These are phyloP conservation scores for Hanseniaspora gamundiae DNA, from an alignment of 1,139 yeast genomes.

Conservation along the genomic window DNA sequence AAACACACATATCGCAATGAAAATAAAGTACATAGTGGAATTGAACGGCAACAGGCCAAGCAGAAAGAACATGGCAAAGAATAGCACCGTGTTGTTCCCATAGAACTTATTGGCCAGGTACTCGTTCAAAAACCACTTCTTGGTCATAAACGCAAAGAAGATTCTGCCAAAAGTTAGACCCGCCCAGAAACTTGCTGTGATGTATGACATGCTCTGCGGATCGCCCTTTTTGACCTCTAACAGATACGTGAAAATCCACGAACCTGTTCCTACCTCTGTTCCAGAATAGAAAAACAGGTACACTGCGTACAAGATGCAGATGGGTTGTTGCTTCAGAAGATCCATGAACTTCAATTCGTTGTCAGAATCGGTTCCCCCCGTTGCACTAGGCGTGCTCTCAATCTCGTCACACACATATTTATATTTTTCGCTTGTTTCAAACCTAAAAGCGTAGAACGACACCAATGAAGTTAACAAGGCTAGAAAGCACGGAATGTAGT, in stretches of 20 bases:
- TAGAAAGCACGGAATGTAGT: constrained; percentile 16
- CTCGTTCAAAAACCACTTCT: constrained; percentile 37
- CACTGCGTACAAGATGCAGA: constrained; percentile 37
- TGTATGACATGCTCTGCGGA: constrained; percentile 40
- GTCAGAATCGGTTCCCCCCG: constrained; percentile 12
- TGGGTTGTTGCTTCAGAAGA: constrained; percentile 30
- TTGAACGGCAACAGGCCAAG: constrained; percentile 14
- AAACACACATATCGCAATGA: constrained; percentile 28
- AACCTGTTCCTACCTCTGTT: constrained; percentile 55
- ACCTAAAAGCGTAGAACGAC: constrained; percentile 28
- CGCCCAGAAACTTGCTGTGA: constrained; percentile 54
- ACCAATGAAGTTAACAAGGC: constrained; percentile 15
- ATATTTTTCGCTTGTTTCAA: constrained; percentile 47
- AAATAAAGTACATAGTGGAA: constrained; percentile 20
- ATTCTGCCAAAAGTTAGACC: constrained; percentile 56
- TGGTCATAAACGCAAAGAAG: constrained; percentile 48
- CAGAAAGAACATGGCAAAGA: constrained; percentile 16
- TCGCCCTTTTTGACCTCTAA: constrained; percentile 36
- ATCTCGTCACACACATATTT: constrained; percentile 23
- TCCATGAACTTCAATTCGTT: constrained; percentile 14
- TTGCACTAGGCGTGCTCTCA: constrained; percentile 6
- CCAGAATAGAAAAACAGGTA: constrained; percentile 53
- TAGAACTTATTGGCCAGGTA: constrained; percentile 36
- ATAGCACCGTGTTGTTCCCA: constrained; percentile 14
- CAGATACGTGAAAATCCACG: constrained; percentile 53